Conservation (phyloP, 305 asterid species). For the Ajuga reptans region DNA sequence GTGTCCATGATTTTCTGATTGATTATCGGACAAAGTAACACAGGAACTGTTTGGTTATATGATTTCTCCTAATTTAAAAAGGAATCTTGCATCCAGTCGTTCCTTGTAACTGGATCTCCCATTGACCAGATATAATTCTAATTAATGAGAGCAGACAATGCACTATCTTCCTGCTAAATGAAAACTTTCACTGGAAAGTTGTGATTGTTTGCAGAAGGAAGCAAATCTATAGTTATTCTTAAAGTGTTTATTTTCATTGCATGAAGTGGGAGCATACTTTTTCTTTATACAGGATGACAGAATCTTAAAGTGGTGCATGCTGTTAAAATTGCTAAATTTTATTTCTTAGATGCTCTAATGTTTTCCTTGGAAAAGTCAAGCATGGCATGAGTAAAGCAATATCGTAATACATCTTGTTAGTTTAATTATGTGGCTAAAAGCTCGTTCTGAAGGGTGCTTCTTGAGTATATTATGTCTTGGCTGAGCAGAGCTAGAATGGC, state of each 20-base stretch:
- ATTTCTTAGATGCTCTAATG: background rate
- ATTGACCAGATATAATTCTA: background rate
- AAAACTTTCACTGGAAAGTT: background rate
- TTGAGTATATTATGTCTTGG: background rate
- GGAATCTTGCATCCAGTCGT: background rate
- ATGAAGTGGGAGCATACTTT: background rate
- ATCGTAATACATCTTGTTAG: background rate
- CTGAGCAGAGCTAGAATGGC: conserved; percentile 9
- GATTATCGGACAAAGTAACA: background rate
- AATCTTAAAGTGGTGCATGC: background rate
- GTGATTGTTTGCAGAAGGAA: background rate
- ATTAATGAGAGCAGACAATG: background rate
- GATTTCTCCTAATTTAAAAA: background rate
- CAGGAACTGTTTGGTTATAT: background rate
- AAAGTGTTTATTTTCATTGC: background rate
- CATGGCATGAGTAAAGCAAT: conserved; percentile 1
- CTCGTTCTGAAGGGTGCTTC: background rate
- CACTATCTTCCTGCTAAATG: background rate
- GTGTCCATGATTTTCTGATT: background rate
- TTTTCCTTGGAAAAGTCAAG: background rate
- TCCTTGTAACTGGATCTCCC: background rate
- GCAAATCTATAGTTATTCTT: background rate
- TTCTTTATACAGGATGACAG: background rate
- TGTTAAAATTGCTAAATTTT: background rate
- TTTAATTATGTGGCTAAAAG: background rate